Conservation (phyloP, 176 grass and related monocot genomes). For the Musa itinerans region DNA sequence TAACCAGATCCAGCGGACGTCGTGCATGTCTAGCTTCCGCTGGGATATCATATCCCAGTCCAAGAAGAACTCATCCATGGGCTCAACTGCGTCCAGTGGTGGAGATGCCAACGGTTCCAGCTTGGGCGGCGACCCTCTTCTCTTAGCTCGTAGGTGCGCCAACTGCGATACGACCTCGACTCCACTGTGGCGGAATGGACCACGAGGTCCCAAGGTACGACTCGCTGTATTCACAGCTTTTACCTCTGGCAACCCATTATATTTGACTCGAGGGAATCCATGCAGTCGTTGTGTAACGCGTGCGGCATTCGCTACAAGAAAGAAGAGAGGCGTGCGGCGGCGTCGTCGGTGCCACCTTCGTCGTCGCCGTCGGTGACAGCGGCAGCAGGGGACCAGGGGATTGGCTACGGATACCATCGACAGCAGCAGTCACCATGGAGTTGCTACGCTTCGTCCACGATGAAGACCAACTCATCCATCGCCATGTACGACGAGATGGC, state of each 20-base stretch:
- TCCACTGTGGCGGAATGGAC: constrained; percentile 90
- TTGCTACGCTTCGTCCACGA: constrained; percentile 52
- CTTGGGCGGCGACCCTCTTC: constrained; percentile 21
- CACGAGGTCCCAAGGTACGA: constrained; percentile 73
- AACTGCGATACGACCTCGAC: constrained; percentile 95
- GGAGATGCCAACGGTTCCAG: background rate
- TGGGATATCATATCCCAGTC: constrained; percentile 31
- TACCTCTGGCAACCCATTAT: too few relatives aligned
- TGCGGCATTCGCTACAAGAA: constrained; percentile 99
- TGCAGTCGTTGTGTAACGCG: constrained; percentile 90
- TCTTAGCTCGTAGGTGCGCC: constrained; percentile 60
- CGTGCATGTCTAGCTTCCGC: constrained; percentile 13
- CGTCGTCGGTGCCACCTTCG: constrained; percentile 27
- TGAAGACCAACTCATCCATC: constrained; percentile 34
- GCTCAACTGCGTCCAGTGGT: background rate
- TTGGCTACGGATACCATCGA: constrained; percentile 44
- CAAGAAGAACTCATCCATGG: background rate
- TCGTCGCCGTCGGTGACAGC: constrained; percentile 10
- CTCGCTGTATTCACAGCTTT: background rate
- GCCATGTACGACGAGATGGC: constrained; percentile 34
- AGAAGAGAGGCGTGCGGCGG: constrained; percentile 87
- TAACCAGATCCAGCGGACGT: background rate
- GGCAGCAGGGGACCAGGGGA: constrained; percentile 33
- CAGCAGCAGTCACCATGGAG: constrained; percentile 52
- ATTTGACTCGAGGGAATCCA: too few relatives aligned